A percentile compares a stretch with the other conserved stretches of the same genome.
Conservation (phyloP, 1,284 basidiomycete genomes). For the Sporisorium scitamineum region DNA sequence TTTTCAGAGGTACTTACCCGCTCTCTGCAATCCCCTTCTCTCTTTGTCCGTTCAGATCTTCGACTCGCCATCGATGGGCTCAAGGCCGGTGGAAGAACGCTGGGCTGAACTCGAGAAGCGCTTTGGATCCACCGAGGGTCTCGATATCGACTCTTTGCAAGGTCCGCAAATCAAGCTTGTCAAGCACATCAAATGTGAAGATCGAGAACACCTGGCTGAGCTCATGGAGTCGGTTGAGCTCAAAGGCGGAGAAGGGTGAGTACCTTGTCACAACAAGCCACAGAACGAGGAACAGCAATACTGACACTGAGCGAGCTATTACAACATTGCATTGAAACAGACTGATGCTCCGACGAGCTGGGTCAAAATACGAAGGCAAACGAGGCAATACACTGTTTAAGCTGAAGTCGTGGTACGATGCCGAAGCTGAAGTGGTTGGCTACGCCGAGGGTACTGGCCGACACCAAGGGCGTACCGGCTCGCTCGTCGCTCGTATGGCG, state of each 20-base stretch:
- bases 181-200: slow-evolving; percentile 73
- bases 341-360: slow-evolving; percentile 76
- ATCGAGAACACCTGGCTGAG: slow-evolving; percentile 74
- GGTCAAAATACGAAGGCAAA: slow-evolving; percentile 73
- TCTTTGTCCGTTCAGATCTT: slow-evolving; percentile 72
- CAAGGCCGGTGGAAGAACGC: slow-evolving; percentile 75
- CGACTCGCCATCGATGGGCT: slow-evolving; percentile 75
- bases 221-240: slow-evolving; percentile 74
- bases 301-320: neutral
- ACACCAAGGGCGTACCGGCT: slow-evolving; percentile 74
- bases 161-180: slow-evolving; percentile 73
- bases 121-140: slow-evolving; percentile 71
- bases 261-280: neutral
- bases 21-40: neutral
- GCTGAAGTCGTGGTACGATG: slow-evolving; percentile 79
- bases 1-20: neutral
- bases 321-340: slow-evolving; percentile 26
- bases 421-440: slow-evolving; percentile 76
- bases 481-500: slow-evolving; percentile 76
- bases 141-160: slow-evolving; percentile 30
- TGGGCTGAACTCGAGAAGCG: slow-evolving; percentile 72
- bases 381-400: slow-evolving; percentile 75
- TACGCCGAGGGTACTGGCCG: slow-evolving; percentile 75
- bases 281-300: no score
- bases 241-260: slow-evolving; percentile 75